These are phyloP conservation scores for Lactifluus piperatus DNA, from an alignment of 768 basidiomycete genomes.

Conservation along the genomic window DNA sequence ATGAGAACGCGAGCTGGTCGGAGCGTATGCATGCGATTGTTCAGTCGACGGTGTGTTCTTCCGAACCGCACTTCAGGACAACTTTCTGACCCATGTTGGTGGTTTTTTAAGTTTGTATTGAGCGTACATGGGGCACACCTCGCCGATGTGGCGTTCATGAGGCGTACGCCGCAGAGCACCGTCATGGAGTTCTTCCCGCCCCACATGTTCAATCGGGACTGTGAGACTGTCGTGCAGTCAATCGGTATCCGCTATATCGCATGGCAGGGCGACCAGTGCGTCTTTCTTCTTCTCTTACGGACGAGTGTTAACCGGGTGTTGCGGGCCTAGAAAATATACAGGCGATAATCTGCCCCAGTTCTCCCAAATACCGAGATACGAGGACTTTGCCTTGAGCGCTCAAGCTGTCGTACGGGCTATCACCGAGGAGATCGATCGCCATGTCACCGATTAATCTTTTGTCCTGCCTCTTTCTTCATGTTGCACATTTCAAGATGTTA, in stretches of 20 bases:
- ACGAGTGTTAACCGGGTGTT: not conserved
- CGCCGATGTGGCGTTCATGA: constrained; percentile 16
- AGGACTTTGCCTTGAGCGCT: constrained; percentile 13
- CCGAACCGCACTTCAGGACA: not conserved
- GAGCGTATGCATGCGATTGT: constrained; percentile 16
- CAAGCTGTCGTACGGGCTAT: constrained; percentile 12
- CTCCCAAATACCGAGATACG: not conserved
- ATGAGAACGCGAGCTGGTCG: constrained; percentile 14
- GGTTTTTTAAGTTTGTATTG: constrained; percentile 5
- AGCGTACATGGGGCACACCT: constrained; percentile 15
- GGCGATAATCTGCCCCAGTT: not conserved
- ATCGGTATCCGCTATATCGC: constrained; percentile 19
- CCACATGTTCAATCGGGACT: constrained; percentile 9
- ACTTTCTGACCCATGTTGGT: not conserved
- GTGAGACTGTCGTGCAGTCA: constrained; percentile 13
- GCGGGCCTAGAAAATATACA: constrained; percentile 10
- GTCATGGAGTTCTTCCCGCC: constrained; percentile 19
- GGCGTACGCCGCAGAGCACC: constrained; percentile 3
- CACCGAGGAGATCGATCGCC: constrained; percentile 7
- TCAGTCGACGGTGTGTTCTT: constrained; percentile 14
- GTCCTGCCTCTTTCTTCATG: not conserved
- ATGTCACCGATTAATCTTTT: not conserved
- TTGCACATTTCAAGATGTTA: not conserved
- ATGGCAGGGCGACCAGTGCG: constrained; percentile 15
- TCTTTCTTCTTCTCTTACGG: not conserved